A percentile compares a stretch with the other conserved stretches of the same genome.
Evolutionary conservation across 768 basidiomycete genomes (phyloP).

Genomic region (Phlebiopsis flavidoalba): DNA sequence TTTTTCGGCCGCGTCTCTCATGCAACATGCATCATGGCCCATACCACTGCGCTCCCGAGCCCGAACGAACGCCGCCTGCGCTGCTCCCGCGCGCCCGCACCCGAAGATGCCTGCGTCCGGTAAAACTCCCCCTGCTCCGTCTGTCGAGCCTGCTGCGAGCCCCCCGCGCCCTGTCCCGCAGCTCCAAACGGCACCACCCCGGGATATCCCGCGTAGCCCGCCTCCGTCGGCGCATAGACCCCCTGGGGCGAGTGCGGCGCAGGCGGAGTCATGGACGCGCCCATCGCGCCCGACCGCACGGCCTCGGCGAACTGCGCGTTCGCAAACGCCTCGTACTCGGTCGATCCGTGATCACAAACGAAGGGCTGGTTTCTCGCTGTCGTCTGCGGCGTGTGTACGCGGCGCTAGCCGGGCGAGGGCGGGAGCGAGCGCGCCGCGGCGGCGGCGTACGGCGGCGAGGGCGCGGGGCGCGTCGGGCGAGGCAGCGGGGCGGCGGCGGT

Average conservation of each 20-base stretch:
- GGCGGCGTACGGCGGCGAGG: slow-evolving; percentile 12
- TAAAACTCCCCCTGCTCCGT: too few relatives aligned
- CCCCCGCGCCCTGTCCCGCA: neutral
- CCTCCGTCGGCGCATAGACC: neutral
- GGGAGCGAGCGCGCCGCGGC: slow-evolving; percentile 12
- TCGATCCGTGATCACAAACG: slow-evolving; percentile 24
- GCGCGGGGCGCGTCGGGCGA: neutral
- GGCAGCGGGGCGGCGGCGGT: neutral
- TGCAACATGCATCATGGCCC: too few relatives aligned
- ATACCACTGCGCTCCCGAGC: neutral
- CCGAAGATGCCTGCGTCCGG: too few relatives aligned
- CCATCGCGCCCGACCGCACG: slow-evolving; percentile 22
- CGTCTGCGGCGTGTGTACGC: slow-evolving; percentile 6
- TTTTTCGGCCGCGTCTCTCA: too few relatives aligned
- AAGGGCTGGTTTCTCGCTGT: slow-evolving; percentile 21
- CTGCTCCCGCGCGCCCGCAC: too few relatives aligned
- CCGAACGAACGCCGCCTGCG: too few relatives aligned
- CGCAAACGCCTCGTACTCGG: slow-evolving; percentile 24
- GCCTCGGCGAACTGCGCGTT: slow-evolving; percentile 21
- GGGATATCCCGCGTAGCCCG: neutral
- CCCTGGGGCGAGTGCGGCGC: neutral
- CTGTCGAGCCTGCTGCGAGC: neutral
- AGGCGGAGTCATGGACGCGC: slow-evolving; percentile 21
- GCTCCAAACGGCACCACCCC: neutral
- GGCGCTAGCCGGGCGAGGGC: slow-evolving; percentile 11